Conservation (phyloP, 805 yeast genomes). For the Yamadazyma ubonensis region DNA sequence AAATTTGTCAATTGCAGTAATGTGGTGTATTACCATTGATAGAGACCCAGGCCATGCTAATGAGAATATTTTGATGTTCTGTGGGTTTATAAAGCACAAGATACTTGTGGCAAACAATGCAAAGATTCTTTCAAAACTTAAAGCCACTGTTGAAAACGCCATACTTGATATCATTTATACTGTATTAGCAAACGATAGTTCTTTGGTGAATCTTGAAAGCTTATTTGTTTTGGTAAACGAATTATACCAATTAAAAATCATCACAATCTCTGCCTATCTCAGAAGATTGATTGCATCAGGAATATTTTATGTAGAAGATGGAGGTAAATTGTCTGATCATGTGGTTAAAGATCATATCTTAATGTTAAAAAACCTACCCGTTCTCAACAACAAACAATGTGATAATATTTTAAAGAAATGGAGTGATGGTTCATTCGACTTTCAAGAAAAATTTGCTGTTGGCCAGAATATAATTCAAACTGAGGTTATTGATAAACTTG, state of each 20-base stretch:
- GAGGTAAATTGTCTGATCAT: conserved; percentile 11
- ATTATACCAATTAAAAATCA: conserved; percentile 48
- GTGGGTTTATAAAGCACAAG: conserved; percentile 45
- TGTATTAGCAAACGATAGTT: conserved; percentile 23
- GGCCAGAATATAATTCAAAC: conserved; percentile 32
- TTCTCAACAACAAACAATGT: conserved; percentile 52
- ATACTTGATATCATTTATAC: conserved; percentile 39
- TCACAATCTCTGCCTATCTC: conserved; percentile 65
- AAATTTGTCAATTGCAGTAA: conserved; percentile 33
- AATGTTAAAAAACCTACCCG: conserved; percentile 59
- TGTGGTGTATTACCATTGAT: conserved; percentile 42
- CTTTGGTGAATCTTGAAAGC: conserved; percentile 21
- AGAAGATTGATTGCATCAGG: conserved; percentile 86
- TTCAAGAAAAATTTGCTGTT: conserved; percentile 37
- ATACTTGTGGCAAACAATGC: conserved; percentile 26
- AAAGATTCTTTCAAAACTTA: conserved; percentile 24
- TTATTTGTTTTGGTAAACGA: conserved; percentile 52
- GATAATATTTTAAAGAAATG: conserved; percentile 54
- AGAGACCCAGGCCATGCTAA: conserved; percentile 31
- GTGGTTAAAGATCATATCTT: conserved; percentile 47
- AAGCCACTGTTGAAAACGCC: conserved; percentile 46
- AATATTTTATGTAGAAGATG: conserved; percentile 55
- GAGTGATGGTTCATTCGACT: conserved; percentile 30
- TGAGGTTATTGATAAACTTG: conserved; percentile 32
- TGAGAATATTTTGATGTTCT: conserved; percentile 36